A percentile compares a stretch with the other conserved stretches of the same genome.
Conservation (phyloP, 768 basidiomycete genomes). For the Pulveroboletus sp. region DNA sequence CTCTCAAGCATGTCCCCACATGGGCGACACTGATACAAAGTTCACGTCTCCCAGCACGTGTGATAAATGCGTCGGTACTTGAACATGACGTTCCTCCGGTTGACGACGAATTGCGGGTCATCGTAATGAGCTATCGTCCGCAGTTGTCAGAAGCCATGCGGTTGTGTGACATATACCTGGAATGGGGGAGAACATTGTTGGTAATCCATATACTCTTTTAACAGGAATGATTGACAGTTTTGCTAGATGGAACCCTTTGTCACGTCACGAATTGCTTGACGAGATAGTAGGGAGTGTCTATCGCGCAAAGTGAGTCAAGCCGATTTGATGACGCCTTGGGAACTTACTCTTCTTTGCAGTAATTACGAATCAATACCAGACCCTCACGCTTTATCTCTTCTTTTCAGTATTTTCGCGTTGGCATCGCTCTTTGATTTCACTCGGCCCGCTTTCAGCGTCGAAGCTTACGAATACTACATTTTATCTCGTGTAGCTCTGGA, state of each 20-base stretch:
- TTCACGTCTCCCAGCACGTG: constrained; percentile 40
- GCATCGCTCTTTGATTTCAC: constrained; percentile 59
- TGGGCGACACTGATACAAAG: constrained; percentile 15
- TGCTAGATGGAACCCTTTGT: constrained; percentile 52
- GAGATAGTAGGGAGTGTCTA: constrained; percentile 56
- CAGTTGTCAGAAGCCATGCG: constrained; percentile 55
- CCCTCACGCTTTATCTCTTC: constrained; percentile 58
- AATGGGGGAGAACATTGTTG: constrained; percentile 58
- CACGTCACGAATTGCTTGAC: constrained; percentile 54
- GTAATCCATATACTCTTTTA: constrained; percentile 17
- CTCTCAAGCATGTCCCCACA: constrained; percentile 15
- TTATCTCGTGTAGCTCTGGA: constrained; percentile 53
- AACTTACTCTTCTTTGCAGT: constrained; percentile 24
- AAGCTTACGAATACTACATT: constrained; percentile 62
- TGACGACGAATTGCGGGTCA: constrained; percentile 36
- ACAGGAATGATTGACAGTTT: not conserved
- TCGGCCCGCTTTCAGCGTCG: constrained; percentile 44
- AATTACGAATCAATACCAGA: constrained; percentile 37
- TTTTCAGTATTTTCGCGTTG: constrained; percentile 66
- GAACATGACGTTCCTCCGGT: constrained; percentile 31
- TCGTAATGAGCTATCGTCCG: constrained; percentile 52
- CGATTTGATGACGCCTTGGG: not conserved
- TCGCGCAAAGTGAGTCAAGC: constrained; percentile 42
- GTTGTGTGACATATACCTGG: constrained; percentile 64
- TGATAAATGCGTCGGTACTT: constrained; percentile 37